Base-by-base conservation (phyloP, 768 basidiomycete species). In the Boletus rufocinnamomeus region DNA sequence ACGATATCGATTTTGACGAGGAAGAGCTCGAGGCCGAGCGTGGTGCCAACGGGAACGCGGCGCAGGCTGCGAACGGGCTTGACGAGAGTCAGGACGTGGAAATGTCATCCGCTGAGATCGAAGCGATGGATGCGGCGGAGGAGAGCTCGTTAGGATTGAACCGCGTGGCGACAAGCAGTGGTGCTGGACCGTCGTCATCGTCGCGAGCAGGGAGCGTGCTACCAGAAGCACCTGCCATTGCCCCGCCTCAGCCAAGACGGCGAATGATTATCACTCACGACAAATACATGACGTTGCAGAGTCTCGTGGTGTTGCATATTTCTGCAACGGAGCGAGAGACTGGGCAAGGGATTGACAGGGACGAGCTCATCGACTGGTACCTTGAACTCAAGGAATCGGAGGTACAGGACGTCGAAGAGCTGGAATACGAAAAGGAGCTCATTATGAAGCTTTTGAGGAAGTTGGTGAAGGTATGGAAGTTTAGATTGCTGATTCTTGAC, bases 291-390 rank as follows among this genome's bases (percentile, higher is more conserved):
- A 83, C 86, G 44, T 81, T 98, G 64, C 94, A 94, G 77, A 91
- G 87, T 67, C 79, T 98, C 63, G 84, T 97, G 65, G 86, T 99
- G 30, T 68, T 95, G 56, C 89, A 95, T 66, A 76, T 99, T 27
- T 78, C 85, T 19, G 85, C 88, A 38, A 77, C 85, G 14, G 97
- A 99, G 75, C 80, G 82, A 28, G 83, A 85, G 65, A 87, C 84
- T 0, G 88, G 88, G 21, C 79, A 75, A 52, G 95, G 95, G 3
- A 75, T 96, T 41, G 91, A 94, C 66, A 82, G 88, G 46, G 94
- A 96, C 63, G 95, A 97, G 65, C 80, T 99, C 55, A 89, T 96
- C 61, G 93, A 96, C 70, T 96, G 94, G 95, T 98, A 98, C 70
- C 82, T 98, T 55, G 97, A 99, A 76, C 75, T 84, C 62, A 89